These are phyloP conservation scores for Penicillium sp. DNA, from an alignment of 2,329 filamentous ascomycete species.

Conservation along the genomic window DNA sequence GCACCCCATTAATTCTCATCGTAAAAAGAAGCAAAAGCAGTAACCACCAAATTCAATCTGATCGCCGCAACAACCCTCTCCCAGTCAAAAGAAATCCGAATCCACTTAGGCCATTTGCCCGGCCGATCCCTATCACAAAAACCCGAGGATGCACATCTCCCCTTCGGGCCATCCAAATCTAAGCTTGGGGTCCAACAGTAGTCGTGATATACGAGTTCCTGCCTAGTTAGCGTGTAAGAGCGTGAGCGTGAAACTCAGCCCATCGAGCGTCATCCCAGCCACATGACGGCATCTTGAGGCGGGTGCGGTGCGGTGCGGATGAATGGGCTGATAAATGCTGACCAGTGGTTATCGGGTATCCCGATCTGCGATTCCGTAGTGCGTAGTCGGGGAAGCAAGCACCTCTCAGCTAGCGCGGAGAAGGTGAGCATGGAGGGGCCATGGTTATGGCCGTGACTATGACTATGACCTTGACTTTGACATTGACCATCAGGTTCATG, in stretches of 20 bases:
- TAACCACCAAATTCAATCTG: not conserved
- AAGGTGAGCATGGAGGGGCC: not conserved
- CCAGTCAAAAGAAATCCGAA: not conserved
- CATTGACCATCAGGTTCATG: not conserved
- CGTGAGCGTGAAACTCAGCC: not conserved
- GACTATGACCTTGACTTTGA: not conserved
- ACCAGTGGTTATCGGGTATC: not conserved
- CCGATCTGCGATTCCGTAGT: not conserved
- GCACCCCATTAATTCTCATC: not conserved
- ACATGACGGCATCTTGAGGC: conserved; percentile 3
- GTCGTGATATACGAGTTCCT: not conserved
- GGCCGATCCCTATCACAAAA: not conserved
- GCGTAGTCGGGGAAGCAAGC: not conserved
- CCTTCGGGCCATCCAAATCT: not conserved
- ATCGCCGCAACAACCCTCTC: not conserved
- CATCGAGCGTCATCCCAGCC: not conserved
- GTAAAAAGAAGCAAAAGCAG: not conserved
- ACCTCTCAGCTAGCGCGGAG: not conserved
- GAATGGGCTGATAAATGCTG: conserved; percentile 1
- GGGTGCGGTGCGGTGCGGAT: not conserved
- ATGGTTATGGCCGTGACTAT: not conserved
- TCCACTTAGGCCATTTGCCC: not conserved
- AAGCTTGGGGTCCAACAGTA: not conserved
- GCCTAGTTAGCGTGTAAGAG: not conserved
- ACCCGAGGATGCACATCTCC: not conserved